Percentiles rank a stretch among this genome's conserved stretches.
Evolutionary conservation across 129 eudicot genomes (phyloP).

Genomic region (Helichrysum umbraculigerum): DNA sequence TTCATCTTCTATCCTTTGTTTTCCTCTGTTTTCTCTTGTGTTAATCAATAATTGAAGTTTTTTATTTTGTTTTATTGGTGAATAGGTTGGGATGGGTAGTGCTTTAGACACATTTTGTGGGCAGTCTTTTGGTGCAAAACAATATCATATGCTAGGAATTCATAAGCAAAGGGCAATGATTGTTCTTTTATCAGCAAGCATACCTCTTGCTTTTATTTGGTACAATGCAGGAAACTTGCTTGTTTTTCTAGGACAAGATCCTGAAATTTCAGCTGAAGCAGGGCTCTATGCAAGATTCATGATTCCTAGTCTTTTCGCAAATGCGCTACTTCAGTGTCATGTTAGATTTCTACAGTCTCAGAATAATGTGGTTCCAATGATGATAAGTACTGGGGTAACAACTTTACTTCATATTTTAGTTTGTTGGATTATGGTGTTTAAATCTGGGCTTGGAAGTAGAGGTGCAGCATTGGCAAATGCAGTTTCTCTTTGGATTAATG

Average conservation of each 20-base stretch:
- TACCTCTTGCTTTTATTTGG: constrained; percentile 75
- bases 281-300: constrained; percentile 61
- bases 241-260: constrained; percentile 59
- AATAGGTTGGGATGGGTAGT: constrained; percentile 62
- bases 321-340: constrained; percentile 66
- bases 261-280: constrained; percentile 66
- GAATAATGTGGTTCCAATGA: constrained; percentile 68
- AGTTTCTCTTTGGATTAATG: constrained; percentile 66
- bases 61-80: not conserved
- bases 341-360: constrained; percentile 68
- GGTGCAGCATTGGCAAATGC: constrained; percentile 84
- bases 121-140: constrained; percentile 73
- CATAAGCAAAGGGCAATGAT: constrained; percentile 77
- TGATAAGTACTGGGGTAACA: constrained; percentile 62
- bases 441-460: constrained; percentile 63
- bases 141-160: constrained; percentile 62
- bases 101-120: constrained; percentile 79
- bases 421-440: constrained; percentile 67
- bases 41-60: constrained; percentile 1
- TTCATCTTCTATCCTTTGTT: not conserved
- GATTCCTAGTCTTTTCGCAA: constrained; percentile 65
- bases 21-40: not conserved
- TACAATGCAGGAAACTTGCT: constrained; percentile 57
- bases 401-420: constrained; percentile 47
- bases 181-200: constrained; percentile 50